Base-by-base conservation (phyloP, 306 rosid species). In the Clitoria ternatea region DNA sequence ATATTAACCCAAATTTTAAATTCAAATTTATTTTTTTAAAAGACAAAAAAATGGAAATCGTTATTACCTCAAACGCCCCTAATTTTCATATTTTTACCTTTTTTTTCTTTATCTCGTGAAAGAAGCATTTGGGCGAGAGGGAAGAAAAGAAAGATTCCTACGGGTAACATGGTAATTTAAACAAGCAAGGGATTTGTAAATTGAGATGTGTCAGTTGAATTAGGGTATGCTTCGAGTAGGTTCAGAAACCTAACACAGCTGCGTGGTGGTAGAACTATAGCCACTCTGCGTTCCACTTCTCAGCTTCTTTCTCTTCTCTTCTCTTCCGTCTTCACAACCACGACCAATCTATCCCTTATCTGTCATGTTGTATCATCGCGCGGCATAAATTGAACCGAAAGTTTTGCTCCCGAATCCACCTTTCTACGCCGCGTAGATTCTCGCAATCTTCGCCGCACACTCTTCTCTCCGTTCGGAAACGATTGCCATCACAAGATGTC, bases 401-500 rank as follows among this genome's bases (percentile, higher is more conserved):
- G 26, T 42, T 36, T 63, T 62, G 7, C 74, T 43, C 33, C 36
- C 18, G 32, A 39, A 79, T 69, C 40, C 26, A 43, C 32, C 20
- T 33, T 68, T 49, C 35, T 42, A 22, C 45, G 52, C 61, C 61
- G 10, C 29, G 0, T 26, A 11, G 37, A 40, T 67, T 76, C 17
- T 66, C 77, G 7, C 67, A 75, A 24, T 79, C 81, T 74, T 83
- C 12, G 26, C 48, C 32, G 3, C 74, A 5, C 75, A 54, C 64
- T 47, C 55, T 64, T 11, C 54, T 60, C 72, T 79, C 67, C 45
- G 37, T 59, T 52, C 79, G 1, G 70, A 68, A 85, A 66, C 82
- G 77, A 83, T 81, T 70, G 33, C 68, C 73, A 10, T 81, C 71
- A 55, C 42, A 84, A 90, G 66, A 95, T 95, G 99, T 91, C 99